Evolutionary conservation across 176 grass and related monocot species (phyloP).

Genomic region (Dactylis glomerata): DNA sequence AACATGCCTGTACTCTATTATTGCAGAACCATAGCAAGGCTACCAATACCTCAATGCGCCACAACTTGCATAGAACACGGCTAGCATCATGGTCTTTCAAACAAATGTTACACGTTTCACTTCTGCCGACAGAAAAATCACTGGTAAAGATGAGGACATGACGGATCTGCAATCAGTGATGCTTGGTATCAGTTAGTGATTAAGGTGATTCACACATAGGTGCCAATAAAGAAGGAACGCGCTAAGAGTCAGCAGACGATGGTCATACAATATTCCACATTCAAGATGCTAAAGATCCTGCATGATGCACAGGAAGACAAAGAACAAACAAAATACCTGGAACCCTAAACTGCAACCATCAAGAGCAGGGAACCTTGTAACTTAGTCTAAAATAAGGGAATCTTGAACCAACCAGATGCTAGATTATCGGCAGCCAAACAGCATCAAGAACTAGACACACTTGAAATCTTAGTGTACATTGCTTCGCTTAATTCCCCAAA

Average conservation of each 20-base stretch:
- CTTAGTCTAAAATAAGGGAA: too few species aligned
- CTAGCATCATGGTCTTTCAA: conserved; percentile 40
- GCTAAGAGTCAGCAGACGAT: neutral
- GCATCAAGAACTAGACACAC: too few species aligned
- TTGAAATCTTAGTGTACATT: neutral
- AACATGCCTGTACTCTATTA: neutral
- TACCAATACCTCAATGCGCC: conserved; percentile 42
- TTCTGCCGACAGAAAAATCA: conserved; percentile 43
- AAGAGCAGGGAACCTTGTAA: too few species aligned
- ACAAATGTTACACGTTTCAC: conserved; percentile 27
- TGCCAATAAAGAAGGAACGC: conserved; percentile 5
- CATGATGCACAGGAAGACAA: too few species aligned
- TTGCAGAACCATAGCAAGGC: conserved; percentile 13
- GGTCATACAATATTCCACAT: neutral
- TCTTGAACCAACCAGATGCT: too few species aligned
- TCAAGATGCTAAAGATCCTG: neutral
- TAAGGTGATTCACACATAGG: neutral
- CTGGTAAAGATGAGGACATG: conserved; percentile 28
- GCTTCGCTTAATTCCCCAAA: neutral
- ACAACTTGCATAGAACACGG: conserved; percentile 50
- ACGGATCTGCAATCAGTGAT: conserved; percentile 44
- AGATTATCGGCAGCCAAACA: too few species aligned
- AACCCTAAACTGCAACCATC: too few species aligned
- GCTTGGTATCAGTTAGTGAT: conserved; percentile 9
- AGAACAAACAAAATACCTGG: too few species aligned